These are phyloP conservation scores for Starmerella riodocensis DNA, from an alignment of 805 yeast genomes.

Conservation along the genomic window DNA sequence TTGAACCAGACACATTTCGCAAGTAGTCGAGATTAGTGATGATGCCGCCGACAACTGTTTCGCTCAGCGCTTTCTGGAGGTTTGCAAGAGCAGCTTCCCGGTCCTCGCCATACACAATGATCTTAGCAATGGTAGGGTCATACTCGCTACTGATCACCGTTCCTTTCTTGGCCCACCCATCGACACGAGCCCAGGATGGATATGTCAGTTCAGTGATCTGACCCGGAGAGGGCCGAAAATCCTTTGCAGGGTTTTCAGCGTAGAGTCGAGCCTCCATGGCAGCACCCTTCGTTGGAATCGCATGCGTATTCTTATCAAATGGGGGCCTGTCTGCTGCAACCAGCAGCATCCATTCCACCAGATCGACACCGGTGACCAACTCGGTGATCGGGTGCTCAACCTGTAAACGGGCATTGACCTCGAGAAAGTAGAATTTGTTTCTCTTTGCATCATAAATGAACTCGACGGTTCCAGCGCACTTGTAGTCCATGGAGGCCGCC, in stretches of 20 bases:
- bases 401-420: conserved; percentile 91
- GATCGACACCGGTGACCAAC: conserved; percentile 82
- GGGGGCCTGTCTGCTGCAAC: conserved; percentile 88
- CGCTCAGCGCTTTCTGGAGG: conserved; percentile 66
- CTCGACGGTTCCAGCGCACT: conserved; percentile 96
- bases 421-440: conserved; percentile 86
- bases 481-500: conserved; percentile 72
- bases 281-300: conserved; percentile 60
- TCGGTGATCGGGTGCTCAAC: conserved; percentile 98
- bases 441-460: conserved; percentile 77
- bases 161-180: conserved; percentile 87
- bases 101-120: conserved; percentile 85
- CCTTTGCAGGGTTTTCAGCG: conserved; percentile 94
- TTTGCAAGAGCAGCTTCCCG: conserved; percentile 72
- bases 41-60: conserved; percentile 81
- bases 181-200: conserved; percentile 87
- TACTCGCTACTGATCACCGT: conserved; percentile 81
- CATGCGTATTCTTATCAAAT: conserved; percentile 41
- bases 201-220: conserved; percentile 72
- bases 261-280: conserved; percentile 94
- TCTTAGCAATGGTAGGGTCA: conserved; percentile 92
- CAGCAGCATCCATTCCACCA: conserved; percentile 91
- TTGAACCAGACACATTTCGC: conserved; percentile 68
- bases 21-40: conserved; percentile 82
- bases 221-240: conserved; percentile 93